phyloP scores from a whole-genome alignment of 768 basidiomycete genomes.

The Lentinus brumalis region DNA sequence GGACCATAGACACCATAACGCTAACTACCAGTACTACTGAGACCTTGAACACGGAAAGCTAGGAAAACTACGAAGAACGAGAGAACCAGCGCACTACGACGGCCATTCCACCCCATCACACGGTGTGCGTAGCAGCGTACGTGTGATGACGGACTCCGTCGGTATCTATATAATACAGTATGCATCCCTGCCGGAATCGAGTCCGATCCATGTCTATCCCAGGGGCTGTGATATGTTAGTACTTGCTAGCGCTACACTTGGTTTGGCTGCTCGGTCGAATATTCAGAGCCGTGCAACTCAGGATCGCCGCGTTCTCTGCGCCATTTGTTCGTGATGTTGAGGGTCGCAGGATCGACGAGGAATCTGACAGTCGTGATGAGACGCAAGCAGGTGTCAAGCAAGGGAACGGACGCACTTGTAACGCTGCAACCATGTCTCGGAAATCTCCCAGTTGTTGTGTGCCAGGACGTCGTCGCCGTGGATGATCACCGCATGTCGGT shows the following conservation, averaged over 20 bases:
- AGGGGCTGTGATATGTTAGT: background rate
- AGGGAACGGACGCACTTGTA: constrained; percentile 56
- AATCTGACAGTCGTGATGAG: constrained; percentile 48
- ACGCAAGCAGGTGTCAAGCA: background rate
- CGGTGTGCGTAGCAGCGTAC: background rate
- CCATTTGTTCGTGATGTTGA: constrained; percentile 85
- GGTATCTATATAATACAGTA: constrained; percentile 9
- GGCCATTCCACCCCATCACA: background rate
- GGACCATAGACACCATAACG: too few species aligned
- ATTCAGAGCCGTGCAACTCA: constrained; percentile 38
- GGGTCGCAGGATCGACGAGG: constrained; percentile 71
- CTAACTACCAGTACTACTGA: background rate
- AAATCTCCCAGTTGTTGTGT: constrained; percentile 88
- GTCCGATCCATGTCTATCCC: background rate
- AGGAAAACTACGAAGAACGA: background rate
- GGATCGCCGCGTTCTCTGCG: constrained; percentile 78
- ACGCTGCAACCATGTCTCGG: constrained; percentile 79
- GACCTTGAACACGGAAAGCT: constrained; percentile 1
- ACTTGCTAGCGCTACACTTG: constrained; percentile 7
- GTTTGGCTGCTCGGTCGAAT: constrained; percentile 16
- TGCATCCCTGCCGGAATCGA: background rate
- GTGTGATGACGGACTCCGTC: background rate
- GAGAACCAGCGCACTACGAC: background rate
- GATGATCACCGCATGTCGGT: constrained; percentile 65
- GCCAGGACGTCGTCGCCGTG: constrained; percentile 93